Base-by-base conservation (phyloP, 75 land plant species). In the Picea sitchensis region DNA sequence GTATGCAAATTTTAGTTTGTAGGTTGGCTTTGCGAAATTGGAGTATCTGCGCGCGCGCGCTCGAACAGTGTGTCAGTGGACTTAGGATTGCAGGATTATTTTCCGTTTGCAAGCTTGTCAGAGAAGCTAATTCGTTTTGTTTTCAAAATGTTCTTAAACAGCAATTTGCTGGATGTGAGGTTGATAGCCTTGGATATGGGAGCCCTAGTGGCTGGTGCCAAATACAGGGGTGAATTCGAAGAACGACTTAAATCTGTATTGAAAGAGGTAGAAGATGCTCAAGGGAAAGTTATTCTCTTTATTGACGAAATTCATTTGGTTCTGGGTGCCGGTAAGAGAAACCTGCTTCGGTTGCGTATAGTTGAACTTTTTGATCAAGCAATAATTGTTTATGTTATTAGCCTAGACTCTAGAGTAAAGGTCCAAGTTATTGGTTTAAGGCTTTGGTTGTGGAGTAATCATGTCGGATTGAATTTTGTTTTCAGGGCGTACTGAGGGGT, bases 291-390 rank as follows among this genome's bases (percentile, higher is more conserved):
- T 30, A 94, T 96, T 57, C 78, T 96, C 7, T 96, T 96, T 82
- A 96, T 96, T 79, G 99, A 96, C 81, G 99, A 96, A 62, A 92
- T 96, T 32, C 99, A 96, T 82, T 86, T 96, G 15, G 99, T 94
- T 21, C 88, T 96, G 26, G 99, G 99, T 8, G 99, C 99, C 59
- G 98, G 98, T 81, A 20, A 64, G 83, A 47, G 13, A n/a, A 21
- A 8, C 26, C 26, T 23, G 6, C 18, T 2, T 5, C 3, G 6
- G 11, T 62, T 23, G 12, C 23, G 3, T 62, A n/a, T 4, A 4
- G 3, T 38, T 38, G 4, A 38, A 38, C 3, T 11, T 62, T 23
- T 62, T 12, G 21, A 9, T 62, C 12, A 20, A 7, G 65, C 5
- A 21, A 26, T 7, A 2, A 62, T 62, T 62, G n/a, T 23, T 1